These are phyloP conservation scores for Russula griseocarnosa DNA, from an alignment of 768 basidiomycete species.

Conservation along the genomic window DNA sequence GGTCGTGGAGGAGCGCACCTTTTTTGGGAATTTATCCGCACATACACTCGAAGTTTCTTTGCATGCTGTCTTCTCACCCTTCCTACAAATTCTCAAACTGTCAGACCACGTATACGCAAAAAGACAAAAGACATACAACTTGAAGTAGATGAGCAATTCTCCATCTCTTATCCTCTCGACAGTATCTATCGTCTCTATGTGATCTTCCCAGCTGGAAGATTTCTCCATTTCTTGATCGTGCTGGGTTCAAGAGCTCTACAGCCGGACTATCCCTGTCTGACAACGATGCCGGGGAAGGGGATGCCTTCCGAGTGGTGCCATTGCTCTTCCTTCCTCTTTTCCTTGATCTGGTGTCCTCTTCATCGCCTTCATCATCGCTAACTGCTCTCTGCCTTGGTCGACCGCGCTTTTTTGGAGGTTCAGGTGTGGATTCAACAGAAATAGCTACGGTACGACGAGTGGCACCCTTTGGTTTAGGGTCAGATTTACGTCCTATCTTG, in stretches of 20 bases:
- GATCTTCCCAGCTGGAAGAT: conserved; percentile 56
- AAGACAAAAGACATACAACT: conserved; percentile 48
- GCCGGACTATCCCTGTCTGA: conserved; percentile 34
- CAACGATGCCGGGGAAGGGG: conserved; percentile 23
- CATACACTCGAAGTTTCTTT: conserved; percentile 51
- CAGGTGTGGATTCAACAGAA: conserved; percentile 28
- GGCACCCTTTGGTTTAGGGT: conserved; percentile 22
- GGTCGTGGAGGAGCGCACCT: conserved; percentile 39
- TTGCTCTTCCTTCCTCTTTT: conserved; percentile 40
- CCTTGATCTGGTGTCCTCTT: conserved; percentile 37
- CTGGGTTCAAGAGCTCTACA: conserved; percentile 30
- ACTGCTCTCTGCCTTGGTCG: conserved; percentile 35
- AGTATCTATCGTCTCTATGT: conserved; percentile 64
- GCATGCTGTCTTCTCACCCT: conserved; percentile 49
- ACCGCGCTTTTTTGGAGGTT: conserved; percentile 34
- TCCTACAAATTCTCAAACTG: conserved; percentile 28
- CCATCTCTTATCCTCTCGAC: conserved; percentile 54
- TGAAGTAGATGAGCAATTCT: conserved; percentile 61
- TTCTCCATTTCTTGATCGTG: conserved; percentile 55
- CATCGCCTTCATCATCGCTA: conserved; percentile 39
- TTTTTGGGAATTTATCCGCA: conserved; percentile 62
- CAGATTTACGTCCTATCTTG: conserved; percentile 33
- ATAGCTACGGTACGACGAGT: conserved; percentile 29
- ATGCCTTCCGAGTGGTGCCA: conserved; percentile 27
- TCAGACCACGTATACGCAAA: conserved; percentile 4